These are phyloP conservation scores for Pyrenochaeta sp. DNA, from an alignment of 2,329 filamentous ascomycete species.

Conservation along the genomic window DNA sequence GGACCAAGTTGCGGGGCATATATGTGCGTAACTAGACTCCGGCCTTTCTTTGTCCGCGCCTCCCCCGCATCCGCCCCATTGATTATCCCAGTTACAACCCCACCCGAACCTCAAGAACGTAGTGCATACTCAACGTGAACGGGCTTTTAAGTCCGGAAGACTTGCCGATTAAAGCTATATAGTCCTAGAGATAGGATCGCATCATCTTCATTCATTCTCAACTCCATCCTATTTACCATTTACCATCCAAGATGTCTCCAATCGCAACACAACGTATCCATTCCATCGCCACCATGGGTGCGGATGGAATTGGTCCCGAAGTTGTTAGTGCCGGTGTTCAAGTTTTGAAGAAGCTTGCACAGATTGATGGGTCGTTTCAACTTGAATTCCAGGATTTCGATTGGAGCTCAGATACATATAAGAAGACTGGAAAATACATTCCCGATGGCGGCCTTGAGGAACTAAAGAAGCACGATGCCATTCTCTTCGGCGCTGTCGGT, in stretches of 20 bases:
- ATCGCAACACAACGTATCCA: slow-evolving; percentile 29
- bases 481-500: slow-evolving; percentile 73
- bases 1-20: slow-evolving; percentile 25
- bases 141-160: slow-evolving; percentile 1
- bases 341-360: slow-evolving; percentile 64
- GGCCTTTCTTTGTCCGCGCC: slow-evolving; percentile 21
- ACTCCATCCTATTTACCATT: no score
- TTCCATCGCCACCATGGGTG: slow-evolving; percentile 62
- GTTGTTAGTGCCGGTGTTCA: slow-evolving; percentile 70
- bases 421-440: slow-evolving; percentile 70
- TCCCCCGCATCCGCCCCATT: slow-evolving; percentile 18
- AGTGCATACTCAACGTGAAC: no score
- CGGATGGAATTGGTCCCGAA: slow-evolving; percentile 74
- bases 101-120: no score
- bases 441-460: slow-evolving; percentile 66
- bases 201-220: background rate
- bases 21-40: background rate
- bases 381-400: slow-evolving; percentile 69
- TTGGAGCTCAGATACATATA: slow-evolving; percentile 73
- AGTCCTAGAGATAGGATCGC: background rate
- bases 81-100: slow-evolving; percentile 3
- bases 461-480: slow-evolving; percentile 68
- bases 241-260: slow-evolving; percentile 39
- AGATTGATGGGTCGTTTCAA: slow-evolving; percentile 63
- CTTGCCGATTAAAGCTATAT: background rate